Base-by-base conservation (phyloP, 2,329 filamentous ascomycete genomes). In the Aspergillus neotritici region DNA sequence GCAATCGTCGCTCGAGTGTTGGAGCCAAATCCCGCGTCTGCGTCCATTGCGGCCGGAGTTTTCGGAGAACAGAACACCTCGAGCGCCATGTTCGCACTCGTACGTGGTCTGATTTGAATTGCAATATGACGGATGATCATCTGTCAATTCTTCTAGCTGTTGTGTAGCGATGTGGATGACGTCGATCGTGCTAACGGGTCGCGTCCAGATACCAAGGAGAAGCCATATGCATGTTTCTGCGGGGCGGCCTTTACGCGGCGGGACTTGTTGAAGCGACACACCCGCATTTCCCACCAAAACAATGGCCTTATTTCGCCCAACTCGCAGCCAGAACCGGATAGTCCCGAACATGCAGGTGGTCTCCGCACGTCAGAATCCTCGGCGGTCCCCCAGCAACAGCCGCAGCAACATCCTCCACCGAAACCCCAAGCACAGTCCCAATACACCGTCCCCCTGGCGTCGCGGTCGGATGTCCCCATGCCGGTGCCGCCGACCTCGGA, bases 71-170 rank as follows among this genome's bases (percentile, higher is more conserved):
- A 4, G 61, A 64, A 31, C 61, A 64, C 53, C 53, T 64, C 36
- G 61, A 64, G 56, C 60, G 61, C 29, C 61, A 64, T 51, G 56
- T 64, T 33, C 60, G 61, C 45, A 64, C 61, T 25, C 61, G 61
- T 64, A 57, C 53, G 60, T 46, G 12, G 14, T 25, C 21, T 25
- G 21, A 25, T 25, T 25, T 25, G 5, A 8, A 25, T 25, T 8
- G 7, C 7, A 25, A 3, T 2, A 25, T 8, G 21, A 25, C 21
- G 9, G 21, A 25, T 25, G 21, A 9, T 9, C 21, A 25, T 25
- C 21, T 25, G 21, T 25, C 21, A 25, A 25, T 25, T 25, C 33
- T n/a, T 25, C 25, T 15, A 16, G 5, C 12, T 31, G 10, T 10
- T 11, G 7, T 17, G 1, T 11, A 5, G 9, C 7, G 4, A n/a